phyloP scores from a whole-genome alignment of 805 yeast species.

The Sugiyamaella floridensis region DNA sequence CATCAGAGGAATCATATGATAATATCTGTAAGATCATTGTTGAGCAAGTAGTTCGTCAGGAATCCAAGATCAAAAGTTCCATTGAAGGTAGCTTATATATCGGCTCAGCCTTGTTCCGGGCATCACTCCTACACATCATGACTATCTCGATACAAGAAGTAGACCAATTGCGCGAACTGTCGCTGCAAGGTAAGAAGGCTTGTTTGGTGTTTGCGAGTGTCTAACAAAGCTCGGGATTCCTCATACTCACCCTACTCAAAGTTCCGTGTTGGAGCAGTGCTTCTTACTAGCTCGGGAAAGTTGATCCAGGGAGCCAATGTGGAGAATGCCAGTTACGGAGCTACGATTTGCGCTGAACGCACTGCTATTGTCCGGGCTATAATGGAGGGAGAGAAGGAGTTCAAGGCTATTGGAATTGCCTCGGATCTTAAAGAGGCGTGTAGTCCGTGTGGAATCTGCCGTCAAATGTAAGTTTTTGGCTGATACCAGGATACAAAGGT shows the following conservation, averaged over 20 bases:
- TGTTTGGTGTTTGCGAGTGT: neutral
- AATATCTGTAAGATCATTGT: too few relatives aligned
- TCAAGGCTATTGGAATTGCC: conserved; percentile 60
- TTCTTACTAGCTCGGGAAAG: conserved; percentile 47
- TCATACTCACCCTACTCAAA: conserved; percentile 70
- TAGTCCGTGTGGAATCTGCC: conserved; percentile 90
- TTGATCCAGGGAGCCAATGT: conserved; percentile 73
- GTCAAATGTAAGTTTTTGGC: conserved; percentile 50
- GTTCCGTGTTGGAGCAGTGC: conserved; percentile 77
- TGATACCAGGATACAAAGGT: neutral
- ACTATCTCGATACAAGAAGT: neutral
- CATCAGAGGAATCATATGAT: too few relatives aligned
- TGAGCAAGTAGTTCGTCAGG: too few relatives aligned
- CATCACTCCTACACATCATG: neutral
- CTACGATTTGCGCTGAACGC: conserved; percentile 70
- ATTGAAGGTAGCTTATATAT: too few relatives aligned
- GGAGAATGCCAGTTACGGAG: conserved; percentile 88
- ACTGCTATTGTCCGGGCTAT: conserved; percentile 56
- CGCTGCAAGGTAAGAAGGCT: conserved; percentile 4
- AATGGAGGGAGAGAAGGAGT: conserved; percentile 29
- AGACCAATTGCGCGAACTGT: conserved; percentile 12
- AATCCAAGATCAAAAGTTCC: too few relatives aligned
- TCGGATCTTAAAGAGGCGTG: conserved; percentile 53
- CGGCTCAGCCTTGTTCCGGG: too few relatives aligned
- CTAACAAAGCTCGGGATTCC: conserved; percentile 37